These are phyloP conservation scores for Capsicum baccatum DNA, from an alignment of 257 asterid species.

Conservation along the genomic window DNA sequence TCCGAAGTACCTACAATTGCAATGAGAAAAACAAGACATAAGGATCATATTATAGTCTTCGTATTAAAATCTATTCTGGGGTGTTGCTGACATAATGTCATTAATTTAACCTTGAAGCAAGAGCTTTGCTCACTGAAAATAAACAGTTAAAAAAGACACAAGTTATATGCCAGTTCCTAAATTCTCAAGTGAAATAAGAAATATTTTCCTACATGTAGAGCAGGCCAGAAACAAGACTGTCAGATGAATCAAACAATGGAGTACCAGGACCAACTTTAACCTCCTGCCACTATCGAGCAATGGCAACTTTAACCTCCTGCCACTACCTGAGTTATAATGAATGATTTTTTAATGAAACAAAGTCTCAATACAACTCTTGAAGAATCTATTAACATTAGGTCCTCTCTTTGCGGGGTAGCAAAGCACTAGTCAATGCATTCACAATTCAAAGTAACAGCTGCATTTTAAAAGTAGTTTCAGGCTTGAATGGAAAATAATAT, in stretches of 20 bases:
- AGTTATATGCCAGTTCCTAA: not conserved
- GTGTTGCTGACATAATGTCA: not conserved
- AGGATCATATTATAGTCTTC: not conserved
- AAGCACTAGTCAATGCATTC: no score
- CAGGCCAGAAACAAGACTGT: not conserved
- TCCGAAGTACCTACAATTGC: slow-evolving; percentile 57
- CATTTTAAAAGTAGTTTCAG: no score
- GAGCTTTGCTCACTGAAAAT: not conserved
- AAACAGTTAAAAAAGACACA: not conserved
- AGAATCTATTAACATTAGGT: slow-evolving; percentile 14
- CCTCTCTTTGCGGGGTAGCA: not conserved
- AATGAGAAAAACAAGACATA: slow-evolving; percentile 19
- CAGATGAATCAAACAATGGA: slow-evolving; percentile 11
- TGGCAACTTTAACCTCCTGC: no score
- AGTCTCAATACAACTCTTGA: slow-evolving; percentile 20
- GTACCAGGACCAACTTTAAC: not conserved
- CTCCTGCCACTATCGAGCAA: not conserved
- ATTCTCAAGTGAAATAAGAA: not conserved
- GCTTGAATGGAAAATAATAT: no score
- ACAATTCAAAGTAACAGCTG: no score
- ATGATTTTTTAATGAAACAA: not conserved
- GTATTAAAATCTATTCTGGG: not conserved
- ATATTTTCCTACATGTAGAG: not conserved
- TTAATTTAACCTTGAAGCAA: slow-evolving; percentile 15
- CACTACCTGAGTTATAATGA: not conserved